These are phyloP conservation scores for Kluyveromyces aestuarii DNA, from an alignment of 805 yeast genomes.

Conservation along the genomic window DNA sequence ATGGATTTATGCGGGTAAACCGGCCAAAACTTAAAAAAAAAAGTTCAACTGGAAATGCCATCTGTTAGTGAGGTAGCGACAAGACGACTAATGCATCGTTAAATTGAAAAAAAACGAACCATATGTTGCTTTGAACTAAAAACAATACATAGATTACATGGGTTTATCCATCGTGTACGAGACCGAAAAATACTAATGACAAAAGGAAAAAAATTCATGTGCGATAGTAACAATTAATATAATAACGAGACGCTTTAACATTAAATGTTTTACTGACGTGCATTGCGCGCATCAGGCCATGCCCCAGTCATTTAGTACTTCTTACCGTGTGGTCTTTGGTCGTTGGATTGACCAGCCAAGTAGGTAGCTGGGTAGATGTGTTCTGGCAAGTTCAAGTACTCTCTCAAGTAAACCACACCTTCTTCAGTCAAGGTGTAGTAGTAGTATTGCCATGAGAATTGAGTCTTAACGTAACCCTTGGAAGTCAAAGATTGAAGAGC, in stretches of 20 bases:
- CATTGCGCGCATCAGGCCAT: constrained; percentile 1
- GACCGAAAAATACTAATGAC: background rate
- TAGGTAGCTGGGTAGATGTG: constrained; percentile 97
- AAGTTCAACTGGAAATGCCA: background rate
- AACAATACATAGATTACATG: background rate
- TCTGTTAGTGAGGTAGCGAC: no score
- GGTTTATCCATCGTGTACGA: background rate
- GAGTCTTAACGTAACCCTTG: constrained; percentile 98
- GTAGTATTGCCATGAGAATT: constrained; percentile 99
- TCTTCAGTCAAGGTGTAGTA: constrained; percentile 99
- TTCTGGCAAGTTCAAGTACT: constrained; percentile 97
- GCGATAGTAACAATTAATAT: background rate
- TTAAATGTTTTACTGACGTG: background rate
- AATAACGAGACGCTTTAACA: background rate
- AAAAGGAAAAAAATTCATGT: background rate
- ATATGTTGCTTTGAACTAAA: constrained; percentile 7
- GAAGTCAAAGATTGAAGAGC: constrained; percentile 99
- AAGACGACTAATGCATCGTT: no score
- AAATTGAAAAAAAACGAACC: background rate
- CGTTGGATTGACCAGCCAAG: constrained; percentile 89
- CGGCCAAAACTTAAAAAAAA: no score
- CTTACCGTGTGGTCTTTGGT: constrained; percentile 50
- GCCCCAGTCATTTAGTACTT: constrained; percentile 4
- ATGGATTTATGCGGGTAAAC: background rate
- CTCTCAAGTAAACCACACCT: constrained; percentile 98